Base-by-base conservation (phyloP, 805 yeast species). In the Hanseniaspora lachancei region DNA sequence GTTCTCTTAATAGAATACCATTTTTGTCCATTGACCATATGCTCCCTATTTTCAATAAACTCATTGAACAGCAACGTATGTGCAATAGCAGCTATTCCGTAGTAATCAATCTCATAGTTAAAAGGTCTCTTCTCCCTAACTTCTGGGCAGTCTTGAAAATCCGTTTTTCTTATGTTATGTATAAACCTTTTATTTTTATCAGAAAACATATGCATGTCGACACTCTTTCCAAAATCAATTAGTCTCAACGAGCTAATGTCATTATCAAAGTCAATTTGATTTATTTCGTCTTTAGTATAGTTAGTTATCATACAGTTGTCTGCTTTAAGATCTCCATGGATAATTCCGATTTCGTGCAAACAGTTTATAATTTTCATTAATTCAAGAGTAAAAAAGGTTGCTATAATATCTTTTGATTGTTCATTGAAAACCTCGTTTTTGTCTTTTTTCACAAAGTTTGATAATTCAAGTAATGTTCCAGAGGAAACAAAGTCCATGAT, bases 261-360 rank as follows among this genome's bases (percentile, higher is more conserved):
- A 5, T 23, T 20, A 20, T 41, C 29, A 9, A 23, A 55, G 35
- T 47, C 38, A 36, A 16, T 54, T 34, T 3, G 57, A 56, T 55
- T 62, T 57, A 16, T 70, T 68, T 42, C 84, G 72, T 20, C 43
- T 20, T 40, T 40, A 8, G 16, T 20, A 21, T 21, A 5, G 6
- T 10, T 34, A 41, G 84, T 68, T 0, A 87, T 63, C 95, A 89
- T 84, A 60, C 93, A 85, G 64, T 88, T 89, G 59, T 86, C 95
- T 0, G 95, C 83, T 63, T 84, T 86, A 54, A 89, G 67, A 65
- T 89, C 95, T 1, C 95, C 95, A 69, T 89, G 96, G 13, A 89
- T 72, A 1, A 89, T 79, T 0, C 82, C 82, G 16, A 76, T 67
- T 0, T 67, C 65, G 63, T 89, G 96, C n/a, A 89, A 66, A 2